A percentile compares a stretch with the other conserved stretches of the same genome.
Conservation (phyloP, 495 filamentous ascomycete genomes). For the Aspergillus kassunensis region DNA sequence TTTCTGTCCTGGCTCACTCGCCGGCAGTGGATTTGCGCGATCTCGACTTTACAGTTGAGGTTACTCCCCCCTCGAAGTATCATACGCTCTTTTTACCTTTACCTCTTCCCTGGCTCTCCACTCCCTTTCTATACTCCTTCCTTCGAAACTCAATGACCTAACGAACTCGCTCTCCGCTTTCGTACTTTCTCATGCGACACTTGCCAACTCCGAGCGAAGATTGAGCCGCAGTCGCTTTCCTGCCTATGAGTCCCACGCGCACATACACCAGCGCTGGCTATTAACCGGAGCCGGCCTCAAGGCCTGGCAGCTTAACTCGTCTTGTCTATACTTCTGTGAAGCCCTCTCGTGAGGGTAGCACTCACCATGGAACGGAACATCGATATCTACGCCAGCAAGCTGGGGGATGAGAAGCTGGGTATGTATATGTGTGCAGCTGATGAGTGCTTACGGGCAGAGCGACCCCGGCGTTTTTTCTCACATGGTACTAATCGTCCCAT, state of each 20-base stretch:
- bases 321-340: constrained; percentile 18
- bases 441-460: background rate
- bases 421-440: constrained; percentile 19
- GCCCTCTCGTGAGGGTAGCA: constrained; percentile 25
- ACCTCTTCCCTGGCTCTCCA: constrained; percentile 32
- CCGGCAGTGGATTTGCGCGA: constrained; percentile 35
- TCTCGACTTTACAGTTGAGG: constrained; percentile 48
- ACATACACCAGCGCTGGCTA: constrained; percentile 29
- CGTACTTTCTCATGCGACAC: constrained; percentile 29
- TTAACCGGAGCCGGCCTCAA: constrained; percentile 34
- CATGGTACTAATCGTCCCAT: constrained; percentile 12
- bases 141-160: constrained; percentile 30
- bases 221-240: constrained; percentile 39
- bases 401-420: constrained; percentile 59
- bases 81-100: constrained; percentile 29
- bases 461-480: background rate
- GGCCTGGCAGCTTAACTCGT: constrained; percentile 38
- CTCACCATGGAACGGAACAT: constrained; percentile 50
- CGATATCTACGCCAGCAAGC: constrained; percentile 57
- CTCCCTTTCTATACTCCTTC: constrained; percentile 64
- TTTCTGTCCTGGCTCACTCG: constrained; percentile 29
- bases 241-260: constrained; percentile 44
- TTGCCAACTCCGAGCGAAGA: constrained; percentile 51
- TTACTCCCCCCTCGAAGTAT: constrained; percentile 34
- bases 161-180: constrained; percentile 22